phyloP scores from a whole-genome alignment of 2,329 filamentous ascomycete species.

The Colletotrichum cereale region DNA sequence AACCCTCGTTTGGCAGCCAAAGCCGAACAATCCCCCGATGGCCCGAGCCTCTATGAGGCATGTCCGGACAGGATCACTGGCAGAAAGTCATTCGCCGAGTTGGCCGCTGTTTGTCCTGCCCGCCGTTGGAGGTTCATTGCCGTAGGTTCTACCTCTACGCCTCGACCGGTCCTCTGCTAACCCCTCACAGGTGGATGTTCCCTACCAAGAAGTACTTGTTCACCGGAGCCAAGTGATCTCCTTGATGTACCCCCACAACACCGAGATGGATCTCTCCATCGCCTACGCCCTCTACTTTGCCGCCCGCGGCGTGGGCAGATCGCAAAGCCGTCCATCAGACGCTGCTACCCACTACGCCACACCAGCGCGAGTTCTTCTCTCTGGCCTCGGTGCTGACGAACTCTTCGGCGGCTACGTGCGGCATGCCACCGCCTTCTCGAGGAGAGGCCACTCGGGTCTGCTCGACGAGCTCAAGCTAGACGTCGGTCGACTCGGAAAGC shows the following conservation, averaged over 20 bases:
- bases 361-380: slow-evolving; percentile 85
- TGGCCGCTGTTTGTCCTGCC: slow-evolving; percentile 75
- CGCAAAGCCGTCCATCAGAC: slow-evolving; percentile 49
- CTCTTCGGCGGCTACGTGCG: slow-evolving; percentile 94
- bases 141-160: slow-evolving; percentile 54
- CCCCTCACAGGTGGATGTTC: slow-evolving; percentile 75
- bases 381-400: slow-evolving; percentile 94
- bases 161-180: slow-evolving; percentile 12
- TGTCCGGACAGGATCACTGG: slow-evolving; percentile 94
- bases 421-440: slow-evolving; percentile 81
- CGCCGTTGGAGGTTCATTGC: slow-evolving; percentile 87
- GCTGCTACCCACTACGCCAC: slow-evolving; percentile 68
- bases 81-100: slow-evolving; percentile 81
- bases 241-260: slow-evolving; percentile 93
- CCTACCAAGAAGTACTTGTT: slow-evolving; percentile 78
- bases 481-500: slow-evolving; percentile 85
- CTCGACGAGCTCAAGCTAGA: slow-evolving; percentile 88
- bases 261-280: slow-evolving; percentile 98
- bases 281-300: slow-evolving; percentile 95
- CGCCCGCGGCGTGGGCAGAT: slow-evolving; percentile 75
- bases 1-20: slow-evolving; percentile 82
- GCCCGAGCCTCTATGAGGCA: slow-evolving; percentile 73
- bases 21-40: slow-evolving; percentile 44
- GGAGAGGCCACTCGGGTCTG: slow-evolving; percentile 77
- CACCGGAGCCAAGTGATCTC: slow-evolving; percentile 78